phyloP scores from a whole-genome alignment of 1,139 yeast species.

The Martiniozyma asiatica region DNA sequence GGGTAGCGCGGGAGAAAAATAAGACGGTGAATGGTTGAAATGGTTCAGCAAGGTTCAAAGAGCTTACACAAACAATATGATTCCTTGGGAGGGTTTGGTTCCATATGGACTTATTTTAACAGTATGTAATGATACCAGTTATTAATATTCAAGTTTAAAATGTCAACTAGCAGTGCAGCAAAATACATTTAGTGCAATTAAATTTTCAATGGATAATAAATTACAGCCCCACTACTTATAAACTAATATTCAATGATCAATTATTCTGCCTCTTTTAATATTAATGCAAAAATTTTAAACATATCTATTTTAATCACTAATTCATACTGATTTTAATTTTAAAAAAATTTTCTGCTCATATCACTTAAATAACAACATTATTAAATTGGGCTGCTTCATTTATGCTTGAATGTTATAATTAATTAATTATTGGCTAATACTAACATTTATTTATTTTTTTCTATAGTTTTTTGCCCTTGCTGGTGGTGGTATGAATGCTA shows the following conservation, averaged over 20 bases:
- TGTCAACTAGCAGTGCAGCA: not conserved
- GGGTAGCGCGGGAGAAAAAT: conserved; percentile 3
- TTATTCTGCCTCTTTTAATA: no score
- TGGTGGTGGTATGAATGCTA: conserved; percentile 34
- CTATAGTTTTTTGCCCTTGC: conserved; percentile 35
- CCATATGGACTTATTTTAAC: conserved; percentile 56
- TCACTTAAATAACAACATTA: no score
- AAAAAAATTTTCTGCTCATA: no score
- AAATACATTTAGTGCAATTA: no score
- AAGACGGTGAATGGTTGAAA: not conserved
- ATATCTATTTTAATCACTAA: no score
- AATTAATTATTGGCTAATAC: no score
- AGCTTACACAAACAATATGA: conserved; percentile 25
- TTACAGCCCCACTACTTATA: not conserved
- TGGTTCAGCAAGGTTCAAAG: not conserved
- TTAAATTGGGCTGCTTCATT: no score
- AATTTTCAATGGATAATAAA: no score
- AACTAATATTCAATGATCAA: not conserved
- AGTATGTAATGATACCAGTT: conserved; percentile 26
- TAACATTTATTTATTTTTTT: conserved; percentile 1
- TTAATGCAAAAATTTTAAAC: no score
- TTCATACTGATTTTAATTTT: no score
- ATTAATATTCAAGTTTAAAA: no score
- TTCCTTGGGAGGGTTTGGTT: conserved; percentile 63
- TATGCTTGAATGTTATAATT: no score